Conservation (phyloP, 139 green algal species). For the Protoeuglena noctilucae region DNA sequence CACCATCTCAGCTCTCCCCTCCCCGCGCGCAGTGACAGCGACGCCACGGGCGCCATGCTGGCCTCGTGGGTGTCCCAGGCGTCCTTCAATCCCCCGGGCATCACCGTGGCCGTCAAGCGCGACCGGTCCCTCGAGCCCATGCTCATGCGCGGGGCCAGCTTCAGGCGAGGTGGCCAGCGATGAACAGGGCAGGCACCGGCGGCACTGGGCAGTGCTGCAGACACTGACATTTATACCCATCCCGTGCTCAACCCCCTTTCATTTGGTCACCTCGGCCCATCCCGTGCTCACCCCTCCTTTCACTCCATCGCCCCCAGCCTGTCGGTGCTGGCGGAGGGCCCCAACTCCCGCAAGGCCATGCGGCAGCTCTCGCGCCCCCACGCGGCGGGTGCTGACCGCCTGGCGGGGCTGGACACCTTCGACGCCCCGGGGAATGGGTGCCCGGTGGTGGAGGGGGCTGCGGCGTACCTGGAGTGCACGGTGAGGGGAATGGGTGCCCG, state of each 20-base stretch:
- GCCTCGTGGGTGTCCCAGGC: conserved; percentile 80
- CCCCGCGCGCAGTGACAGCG: conserved; percentile 53
- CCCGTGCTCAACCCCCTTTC: no score
- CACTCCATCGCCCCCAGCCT: no score
- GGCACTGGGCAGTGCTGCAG: no score
- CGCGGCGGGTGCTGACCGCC: conserved; percentile 66
- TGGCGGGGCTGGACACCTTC: conserved; percentile 39
- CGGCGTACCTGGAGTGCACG: conserved; percentile 35
- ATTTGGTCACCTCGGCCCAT: no score
- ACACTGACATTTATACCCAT: no score
- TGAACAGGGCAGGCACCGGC: no score
- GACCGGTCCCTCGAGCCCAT: conserved; percentile 84
- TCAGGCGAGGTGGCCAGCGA: no score
- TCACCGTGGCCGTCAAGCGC: conserved; percentile 83
- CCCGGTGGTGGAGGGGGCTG: conserved; percentile 27
- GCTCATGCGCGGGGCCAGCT: conserved; percentile 42
- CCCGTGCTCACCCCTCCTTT: no score
- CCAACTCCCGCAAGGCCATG: conserved; percentile 32
- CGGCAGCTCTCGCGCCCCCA: conserved; percentile 65
- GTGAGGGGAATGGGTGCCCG: conserved; percentile 23
- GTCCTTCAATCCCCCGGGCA: conserved; percentile 71
- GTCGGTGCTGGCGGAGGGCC: conserved; percentile 63
- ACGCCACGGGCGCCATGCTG: conserved; percentile 71
- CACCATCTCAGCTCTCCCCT: no score
- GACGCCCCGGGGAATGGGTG: conserved; percentile 23